Conservation (phyloP, 805 yeast species). For the Candida khao-thaluensis region DNA sequence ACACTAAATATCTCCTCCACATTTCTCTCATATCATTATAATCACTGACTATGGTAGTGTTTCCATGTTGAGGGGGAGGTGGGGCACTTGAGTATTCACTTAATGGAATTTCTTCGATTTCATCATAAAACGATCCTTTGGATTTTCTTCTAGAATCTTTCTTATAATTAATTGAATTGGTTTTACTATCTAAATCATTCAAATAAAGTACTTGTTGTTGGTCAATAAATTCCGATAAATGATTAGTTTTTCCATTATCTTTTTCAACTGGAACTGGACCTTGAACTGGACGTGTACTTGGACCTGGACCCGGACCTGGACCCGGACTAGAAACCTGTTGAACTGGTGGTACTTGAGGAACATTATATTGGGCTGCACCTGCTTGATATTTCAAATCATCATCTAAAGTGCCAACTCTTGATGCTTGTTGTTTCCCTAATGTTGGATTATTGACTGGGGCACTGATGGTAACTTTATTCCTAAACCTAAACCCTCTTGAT, state of each 20-base stretch:
- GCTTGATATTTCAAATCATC: slow-evolving; percentile 22
- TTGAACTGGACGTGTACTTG: too few species aligned
- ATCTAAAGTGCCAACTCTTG: slow-evolving; percentile 20
- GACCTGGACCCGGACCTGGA: too few species aligned
- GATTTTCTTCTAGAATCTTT: slow-evolving; percentile 3
- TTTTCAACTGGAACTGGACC: neutral
- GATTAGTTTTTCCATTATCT: slow-evolving; percentile 16
- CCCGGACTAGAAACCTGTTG: too few species aligned
- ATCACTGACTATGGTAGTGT: slow-evolving; percentile 11
- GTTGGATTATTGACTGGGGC: slow-evolving; percentile 34
- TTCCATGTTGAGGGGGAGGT: slow-evolving; percentile 28
- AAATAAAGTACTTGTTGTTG: slow-evolving; percentile 24
- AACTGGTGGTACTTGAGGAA: slow-evolving; percentile 11
- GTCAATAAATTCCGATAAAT: slow-evolving; percentile 25
- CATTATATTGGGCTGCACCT: slow-evolving; percentile 26
- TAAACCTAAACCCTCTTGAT: too few species aligned
- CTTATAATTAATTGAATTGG: slow-evolving; percentile 12
- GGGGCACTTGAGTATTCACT: slow-evolving; percentile 21
- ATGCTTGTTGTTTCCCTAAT: slow-evolving; percentile 21
- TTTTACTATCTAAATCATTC: slow-evolving; percentile 9
- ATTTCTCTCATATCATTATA: slow-evolving; percentile 15
- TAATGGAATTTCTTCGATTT: slow-evolving; percentile 15
- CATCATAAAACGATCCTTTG: slow-evolving; percentile 9
- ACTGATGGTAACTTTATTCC: slow-evolving; percentile 19
- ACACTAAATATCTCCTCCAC: slow-evolving; percentile 37